Evolutionary conservation across 257 asterid genomes (phyloP), one percentile per base, ranked within the genome.

Genomic region (Gentiana dahurica): DNA sequence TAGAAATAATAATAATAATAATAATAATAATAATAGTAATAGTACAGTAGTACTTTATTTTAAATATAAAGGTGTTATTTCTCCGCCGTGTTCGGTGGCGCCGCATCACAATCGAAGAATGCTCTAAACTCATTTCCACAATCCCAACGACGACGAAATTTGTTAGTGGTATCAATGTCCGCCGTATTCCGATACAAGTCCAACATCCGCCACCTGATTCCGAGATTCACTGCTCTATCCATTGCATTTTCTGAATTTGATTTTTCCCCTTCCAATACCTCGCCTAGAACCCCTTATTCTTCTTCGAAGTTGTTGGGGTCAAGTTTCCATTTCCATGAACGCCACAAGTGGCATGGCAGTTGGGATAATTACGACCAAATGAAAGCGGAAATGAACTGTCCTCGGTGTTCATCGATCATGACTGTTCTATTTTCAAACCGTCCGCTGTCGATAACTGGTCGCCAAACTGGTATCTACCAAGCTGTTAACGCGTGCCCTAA

Each of bases 261-360:
- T 61, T 60, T 72, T 55, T 43, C 77, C 64, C 62, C 44, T 62
- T 45, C 64, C 69, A 62, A 60, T 35, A 65, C 68, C 72, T 67
- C 51, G 34, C 54, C 51, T 51, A 65, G 61, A 62, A 70, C 54
- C 49, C 3, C 74, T 49, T 53, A 62, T 65, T 39, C 66, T 65
- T 8, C 45, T 51, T 61, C 68, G 66, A 66, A 51, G 36, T 66
- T 51, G 35, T 10, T 34, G 32, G 64, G 75, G 55, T 49, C 75
- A 55, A 81, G 77, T 72, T 77, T 79, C 49, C 76, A 79, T 67
- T 72, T 74, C 51, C 80, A 81, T 60, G 65, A 67, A 70, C 82
- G 95, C 58, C 71, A 73, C 58, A 89, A 83, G 72, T 81, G 90
- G 90, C 83, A 86, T 35, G 87, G 89, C 37, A 80, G 84, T 68